phyloP scores from a whole-genome alignment of 1,284 basidiomycete genomes.

The Ganoderma sp. region DNA sequence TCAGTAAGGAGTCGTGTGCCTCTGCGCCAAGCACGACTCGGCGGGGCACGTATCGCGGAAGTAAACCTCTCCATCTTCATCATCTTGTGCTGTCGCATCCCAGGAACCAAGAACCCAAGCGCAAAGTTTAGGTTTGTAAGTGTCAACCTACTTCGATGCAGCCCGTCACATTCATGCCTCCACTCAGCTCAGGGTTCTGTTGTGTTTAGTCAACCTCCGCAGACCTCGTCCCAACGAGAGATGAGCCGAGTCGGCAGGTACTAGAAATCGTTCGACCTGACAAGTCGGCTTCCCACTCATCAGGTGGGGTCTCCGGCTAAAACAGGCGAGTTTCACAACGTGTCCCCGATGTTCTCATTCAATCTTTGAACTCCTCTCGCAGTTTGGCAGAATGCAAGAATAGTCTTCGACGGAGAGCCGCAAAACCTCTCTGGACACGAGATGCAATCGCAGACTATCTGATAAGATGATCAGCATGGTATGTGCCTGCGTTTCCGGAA shows the following conservation, averaged over 20 bases:
- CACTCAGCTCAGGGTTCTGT: neutral
- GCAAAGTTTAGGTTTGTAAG: neutral
- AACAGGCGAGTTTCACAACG: neutral
- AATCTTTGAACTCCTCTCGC: neutral
- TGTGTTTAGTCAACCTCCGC: neutral
- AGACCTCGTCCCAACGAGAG: neutral
- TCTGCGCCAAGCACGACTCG: neutral
- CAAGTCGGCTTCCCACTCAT: neutral
- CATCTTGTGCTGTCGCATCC: neutral
- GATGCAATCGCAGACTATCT: conserved; percentile 15
- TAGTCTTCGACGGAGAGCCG: conserved; percentile 17
- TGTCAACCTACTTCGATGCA: neutral
- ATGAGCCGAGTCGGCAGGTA: neutral
- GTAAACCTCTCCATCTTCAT: neutral
- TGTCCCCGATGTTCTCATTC: conserved; percentile 1
- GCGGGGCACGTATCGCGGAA: neutral
- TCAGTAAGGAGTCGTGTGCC: neutral
- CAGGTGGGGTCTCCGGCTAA: neutral
- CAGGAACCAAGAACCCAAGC: neutral
- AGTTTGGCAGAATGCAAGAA: conserved; percentile 4
- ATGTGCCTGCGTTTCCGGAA: neutral
- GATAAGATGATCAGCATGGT: conserved; percentile 16
- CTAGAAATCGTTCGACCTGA: neutral
- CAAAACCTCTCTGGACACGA: neutral
- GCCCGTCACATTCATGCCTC: neutral